These are phyloP conservation scores for Brassica incana DNA, from an alignment of 345 rosid species.

Conservation along the genomic window DNA sequence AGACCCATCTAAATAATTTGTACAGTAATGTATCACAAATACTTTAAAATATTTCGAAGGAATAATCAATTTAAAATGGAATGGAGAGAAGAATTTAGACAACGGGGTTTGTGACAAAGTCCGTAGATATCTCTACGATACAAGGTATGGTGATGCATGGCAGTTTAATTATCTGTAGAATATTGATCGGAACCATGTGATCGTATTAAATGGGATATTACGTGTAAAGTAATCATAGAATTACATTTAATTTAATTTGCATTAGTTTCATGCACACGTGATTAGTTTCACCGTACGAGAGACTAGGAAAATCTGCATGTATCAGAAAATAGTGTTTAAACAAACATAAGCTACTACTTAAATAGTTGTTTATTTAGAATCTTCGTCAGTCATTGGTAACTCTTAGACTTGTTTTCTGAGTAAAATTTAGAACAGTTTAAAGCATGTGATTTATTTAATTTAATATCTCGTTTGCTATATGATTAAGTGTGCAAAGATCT, in stretches of 20 bases:
- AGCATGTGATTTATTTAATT: no score
- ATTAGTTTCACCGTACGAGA: conserved; percentile 1
- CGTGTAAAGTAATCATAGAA: conserved; percentile 23
- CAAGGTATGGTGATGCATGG: conserved; percentile 7
- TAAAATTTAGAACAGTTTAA: background rate
- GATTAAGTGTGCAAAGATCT: background rate
- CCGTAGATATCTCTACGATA: conserved; percentile 12
- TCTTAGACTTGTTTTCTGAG: background rate
- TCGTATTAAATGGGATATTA: conserved; percentile 29
- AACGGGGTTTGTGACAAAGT: background rate
- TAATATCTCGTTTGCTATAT: background rate
- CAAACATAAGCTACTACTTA: background rate
- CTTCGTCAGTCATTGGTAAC: background rate
- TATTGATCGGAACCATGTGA: conserved; percentile 30
- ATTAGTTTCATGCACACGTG: conserved; percentile 22
- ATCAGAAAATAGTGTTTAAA: background rate
- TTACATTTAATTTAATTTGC: background rate
- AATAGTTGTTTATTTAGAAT: background rate
- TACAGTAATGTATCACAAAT: background rate
- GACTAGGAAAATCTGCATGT: conserved; percentile 15
- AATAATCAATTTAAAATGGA: background rate
- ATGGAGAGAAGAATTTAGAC: background rate
- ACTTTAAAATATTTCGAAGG: background rate
- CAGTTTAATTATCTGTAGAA: conserved; percentile 21
- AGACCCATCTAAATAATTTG: background rate